phyloP scores from a whole-genome alignment of 2,329 filamentous ascomycete species.

The Seiridium cupressi region DNA sequence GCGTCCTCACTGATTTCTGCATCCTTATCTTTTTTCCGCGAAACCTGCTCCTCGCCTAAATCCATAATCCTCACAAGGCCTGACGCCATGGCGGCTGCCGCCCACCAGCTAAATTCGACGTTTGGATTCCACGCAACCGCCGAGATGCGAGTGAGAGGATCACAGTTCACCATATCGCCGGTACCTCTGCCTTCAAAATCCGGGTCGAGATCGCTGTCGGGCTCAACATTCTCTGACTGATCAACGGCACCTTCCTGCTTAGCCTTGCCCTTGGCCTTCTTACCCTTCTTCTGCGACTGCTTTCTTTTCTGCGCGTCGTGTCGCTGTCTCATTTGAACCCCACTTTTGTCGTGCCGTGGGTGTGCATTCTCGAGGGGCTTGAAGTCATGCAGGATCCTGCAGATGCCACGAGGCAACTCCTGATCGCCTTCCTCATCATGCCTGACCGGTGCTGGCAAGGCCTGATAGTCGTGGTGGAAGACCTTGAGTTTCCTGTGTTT shows the following conservation, averaged over 20 bases:
- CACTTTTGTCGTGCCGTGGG: slow-evolving; percentile 35
- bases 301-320: slow-evolving; percentile 26
- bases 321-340: slow-evolving; percentile 34
- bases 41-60: slow-evolving; percentile 45
- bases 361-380: slow-evolving; percentile 48
- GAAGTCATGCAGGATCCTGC: slow-evolving; percentile 52
- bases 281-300: slow-evolving; percentile 28
- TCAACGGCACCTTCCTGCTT: slow-evolving; percentile 20
- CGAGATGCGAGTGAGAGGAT: slow-evolving; percentile 62
- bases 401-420: slow-evolving; percentile 39
- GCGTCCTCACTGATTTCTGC: not conserved
- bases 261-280: slow-evolving; percentile 13
- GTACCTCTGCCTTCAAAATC: slow-evolving; percentile 23
- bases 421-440: slow-evolving; percentile 19
- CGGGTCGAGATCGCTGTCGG: slow-evolving; percentile 24
- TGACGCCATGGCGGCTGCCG: slow-evolving; percentile 63
- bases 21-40: not conserved
- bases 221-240: slow-evolving; percentile 4
- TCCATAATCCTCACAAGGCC: slow-evolving; percentile 67
- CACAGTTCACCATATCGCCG: slow-evolving; percentile 52
- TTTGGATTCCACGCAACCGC: slow-evolving; percentile 69
- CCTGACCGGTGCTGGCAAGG: slow-evolving; percentile 26
- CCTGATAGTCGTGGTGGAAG: slow-evolving; percentile 53
- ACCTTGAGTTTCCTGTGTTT: slow-evolving; percentile 41
- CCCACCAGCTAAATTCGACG: slow-evolving; percentile 63